A percentile compares a stretch with the other conserved stretches of the same genome.
These are phyloP conservation scores for Onygena corvina DNA, from an alignment of 2,329 filamentous ascomycete species.

Conservation along the genomic window DNA sequence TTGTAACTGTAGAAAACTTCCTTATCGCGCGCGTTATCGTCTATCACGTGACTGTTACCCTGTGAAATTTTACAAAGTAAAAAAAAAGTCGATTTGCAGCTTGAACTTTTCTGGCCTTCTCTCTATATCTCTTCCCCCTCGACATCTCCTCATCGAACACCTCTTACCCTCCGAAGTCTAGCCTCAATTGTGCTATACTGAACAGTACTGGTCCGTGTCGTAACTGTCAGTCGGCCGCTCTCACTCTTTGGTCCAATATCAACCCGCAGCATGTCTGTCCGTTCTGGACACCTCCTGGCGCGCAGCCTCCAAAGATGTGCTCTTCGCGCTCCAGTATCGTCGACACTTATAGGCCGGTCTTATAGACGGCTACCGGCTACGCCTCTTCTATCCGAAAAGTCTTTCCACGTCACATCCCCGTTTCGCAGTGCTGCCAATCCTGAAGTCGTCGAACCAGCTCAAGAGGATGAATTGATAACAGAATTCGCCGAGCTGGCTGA, in stretches of 20 bases:
- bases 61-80: neutral
- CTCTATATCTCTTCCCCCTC: neutral
- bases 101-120: too few species aligned
- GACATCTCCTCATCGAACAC: neutral
- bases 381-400: constrained; percentile 17
- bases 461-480: constrained; percentile 20
- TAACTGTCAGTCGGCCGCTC: too few species aligned
- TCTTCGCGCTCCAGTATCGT: constrained; percentile 22
- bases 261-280: constrained; percentile 27
- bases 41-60: neutral
- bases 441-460: constrained; percentile 13
- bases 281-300: constrained; percentile 27
- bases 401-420: constrained; percentile 24
- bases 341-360: constrained; percentile 17
- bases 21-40: neutral
- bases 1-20: neutral
- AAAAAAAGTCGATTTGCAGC: neutral
- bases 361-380: constrained; percentile 18
- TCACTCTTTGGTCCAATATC: neutral
- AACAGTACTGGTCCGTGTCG: too few species aligned
- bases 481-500: constrained; percentile 31
- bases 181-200: neutral
- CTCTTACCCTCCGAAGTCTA: neutral
- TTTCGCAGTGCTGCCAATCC: constrained; percentile 18
- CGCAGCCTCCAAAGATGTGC: constrained; percentile 27